Evolutionary conservation across 2,329 filamentous ascomycete species (phyloP), one percentile per base, ranked within the genome.

Genomic region (Pyricularia grisea): DNA sequence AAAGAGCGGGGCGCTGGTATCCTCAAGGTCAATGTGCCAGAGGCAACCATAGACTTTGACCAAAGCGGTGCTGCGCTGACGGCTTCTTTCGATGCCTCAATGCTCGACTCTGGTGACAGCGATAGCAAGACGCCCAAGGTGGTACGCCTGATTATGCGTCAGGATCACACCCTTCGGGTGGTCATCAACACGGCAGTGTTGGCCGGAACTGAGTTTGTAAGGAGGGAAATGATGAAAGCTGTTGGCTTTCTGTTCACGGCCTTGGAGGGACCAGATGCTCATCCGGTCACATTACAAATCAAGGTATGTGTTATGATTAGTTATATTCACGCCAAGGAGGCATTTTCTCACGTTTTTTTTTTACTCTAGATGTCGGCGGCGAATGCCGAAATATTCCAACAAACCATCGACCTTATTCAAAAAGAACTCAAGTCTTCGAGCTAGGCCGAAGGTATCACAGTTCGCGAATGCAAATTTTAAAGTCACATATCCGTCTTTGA

Each of bases 1-100:
- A 94, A 94, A 78, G 94, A 98, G 80, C 89, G 94, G 68, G 94
- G 94, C 14, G 85, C 89, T 4, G 94, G 94, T 64, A 90, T 90
- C 73, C 83, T 97, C 73, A 95, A 95, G 80, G 85, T 97, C 77
- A 97, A 97, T 74, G 89, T 90, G 17, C 87, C 87, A 2, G 83
- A 86, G 72, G 78, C 80, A 33, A 87, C 83, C 70, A 81, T 87
- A 5, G 82, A 85, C 28, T 83, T 86, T 60, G 84, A 89, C 70
- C 83, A 20, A 61, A 88, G 89, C 70, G 85, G 88, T 73, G 82
- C 82, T 23, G 87, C 86, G 5, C 77, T 77, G 20, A 75, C 73
- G 6, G 72, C 70, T 10, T 73, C 72, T 10, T 68, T 68, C 31
- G 67, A 68, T 33, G 67, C 67, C 11, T 68, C 67, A 17, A 33